Base-by-base conservation (phyloP, 2,329 filamentous ascomycete species). In the Aspergillus intermedius region DNA sequence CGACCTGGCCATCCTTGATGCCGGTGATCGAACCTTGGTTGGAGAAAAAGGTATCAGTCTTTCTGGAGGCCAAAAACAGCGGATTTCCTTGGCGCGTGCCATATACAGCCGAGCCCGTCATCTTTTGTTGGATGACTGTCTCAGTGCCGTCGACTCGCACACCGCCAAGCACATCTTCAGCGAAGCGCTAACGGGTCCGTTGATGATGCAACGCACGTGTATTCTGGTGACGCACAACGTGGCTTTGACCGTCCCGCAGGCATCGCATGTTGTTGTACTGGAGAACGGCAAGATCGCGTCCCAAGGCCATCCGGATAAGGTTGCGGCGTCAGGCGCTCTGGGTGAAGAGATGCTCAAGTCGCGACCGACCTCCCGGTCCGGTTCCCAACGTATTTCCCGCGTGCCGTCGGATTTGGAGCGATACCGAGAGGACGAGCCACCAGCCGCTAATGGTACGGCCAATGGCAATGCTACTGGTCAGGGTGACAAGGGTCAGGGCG, bases 91-190 rank as follows among this genome's bases (percentile, higher is more conserved):
- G 41, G 93, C 93, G n/a, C 84, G 93, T 57, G 93, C 93, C 1
- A 78, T 98, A n/a, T 98, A 98, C 71, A 95, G 89, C 56, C 91
- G 89, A 68, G 94, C 91, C 5, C 86, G 85, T 46, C 91, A 97
- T 67, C 73, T 98, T 13, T 79, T 98, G 9, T 78, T 98, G 44
- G 93, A 98, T 62, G 93, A 98, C 67, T 95, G 94, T 54, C 78
- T 98, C 40, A 96, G 91, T 63, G 93, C 93, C 23, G 93, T 98
- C 30, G 93, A 98, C 67, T 94, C 93, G 3, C 93, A 98, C 61
- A 97, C 93, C 0, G 91, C 91, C 2, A 94, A 96, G 67, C 96
- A 94, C 85, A 97, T 98, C 57, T 97, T 97, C 71, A 87, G 86
- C 64, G 87, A 95, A 68, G 95, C 91, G 51, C 84, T 98, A 54